Evolutionary conservation across 225 moss, liverwort and hornwort genomes (phyloP).

Genomic region (Asterella californica): DNA sequence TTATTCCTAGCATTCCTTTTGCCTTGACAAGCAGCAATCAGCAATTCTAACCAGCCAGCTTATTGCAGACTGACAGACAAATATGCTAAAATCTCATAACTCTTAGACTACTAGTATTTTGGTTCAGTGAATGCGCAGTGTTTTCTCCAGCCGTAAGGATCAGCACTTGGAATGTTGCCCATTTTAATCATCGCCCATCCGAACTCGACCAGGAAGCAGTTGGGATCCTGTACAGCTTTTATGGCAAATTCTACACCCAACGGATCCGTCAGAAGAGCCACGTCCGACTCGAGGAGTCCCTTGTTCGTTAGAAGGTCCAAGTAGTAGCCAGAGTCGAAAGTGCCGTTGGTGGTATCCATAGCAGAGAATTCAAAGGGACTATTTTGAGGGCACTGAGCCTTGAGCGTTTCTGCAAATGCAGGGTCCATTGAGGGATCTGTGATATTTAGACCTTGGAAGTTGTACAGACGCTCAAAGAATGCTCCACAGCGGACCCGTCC

Average conservation of each 20-base stretch:
- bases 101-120: background rate
- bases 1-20: too few relatives aligned
- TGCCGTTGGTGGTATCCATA: background rate
- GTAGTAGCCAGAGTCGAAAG: conserved; percentile 6
- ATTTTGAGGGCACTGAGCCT: background rate
- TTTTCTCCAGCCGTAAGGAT: background rate
- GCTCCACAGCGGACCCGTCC: background rate
- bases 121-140: background rate
- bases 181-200: background rate
- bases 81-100: too few relatives aligned
- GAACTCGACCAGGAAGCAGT: background rate
- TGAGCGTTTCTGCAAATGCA: background rate
- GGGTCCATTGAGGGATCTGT: background rate
- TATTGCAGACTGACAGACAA: too few relatives aligned
- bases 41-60: too few relatives aligned
- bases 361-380: background rate
- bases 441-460: background rate
- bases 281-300: too few relatives aligned
- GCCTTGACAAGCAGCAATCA: too few relatives aligned
- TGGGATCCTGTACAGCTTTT: background rate
- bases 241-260: background rate
- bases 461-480: conserved; percentile 1
- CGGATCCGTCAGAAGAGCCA: background rate
- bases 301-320: background rate
- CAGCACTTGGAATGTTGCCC: background rate